Conservation (phyloP, 108 stramenopile genomes). For the Pseudonitzschia multiseries region DNA sequence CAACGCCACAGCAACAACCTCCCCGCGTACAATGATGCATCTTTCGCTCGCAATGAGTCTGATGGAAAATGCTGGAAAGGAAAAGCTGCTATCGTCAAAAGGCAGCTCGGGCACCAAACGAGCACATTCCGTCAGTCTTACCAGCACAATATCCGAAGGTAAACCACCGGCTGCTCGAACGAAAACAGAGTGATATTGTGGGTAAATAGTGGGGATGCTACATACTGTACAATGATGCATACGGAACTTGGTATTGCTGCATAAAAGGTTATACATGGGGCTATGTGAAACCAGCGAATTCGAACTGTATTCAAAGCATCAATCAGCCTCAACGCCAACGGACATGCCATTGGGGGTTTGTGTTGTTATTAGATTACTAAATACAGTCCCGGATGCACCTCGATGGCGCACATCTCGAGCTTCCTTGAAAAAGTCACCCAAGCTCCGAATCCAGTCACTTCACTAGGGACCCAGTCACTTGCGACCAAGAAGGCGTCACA, state of each 20-base stretch:
- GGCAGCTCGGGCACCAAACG: neutral
- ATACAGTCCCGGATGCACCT: too few relatives aligned
- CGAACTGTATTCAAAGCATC: too few relatives aligned
- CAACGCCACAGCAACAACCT: neutral
- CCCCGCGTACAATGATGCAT: slow-evolving; percentile 32
- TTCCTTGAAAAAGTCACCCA: too few relatives aligned
- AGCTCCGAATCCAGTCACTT: too few relatives aligned
- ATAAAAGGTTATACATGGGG: neutral
- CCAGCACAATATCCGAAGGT: neutral
- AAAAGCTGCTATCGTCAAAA: neutral
- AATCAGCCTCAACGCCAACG: too few relatives aligned
- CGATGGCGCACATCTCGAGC: too few relatives aligned
- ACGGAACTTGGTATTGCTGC: neutral
- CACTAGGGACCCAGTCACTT: too few relatives aligned
- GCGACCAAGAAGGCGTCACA: too few relatives aligned
- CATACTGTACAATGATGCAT: neutral
- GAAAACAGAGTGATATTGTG: neutral
- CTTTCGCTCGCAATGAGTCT: slow-evolving; percentile 50
- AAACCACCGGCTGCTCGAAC: neutral
- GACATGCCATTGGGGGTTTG: too few relatives aligned
- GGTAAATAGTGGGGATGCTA: neutral
- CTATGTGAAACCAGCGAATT: too few relatives aligned
- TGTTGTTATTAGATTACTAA: too few relatives aligned
- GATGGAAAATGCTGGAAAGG: neutral
- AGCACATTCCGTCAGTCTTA: neutral